Evolutionary conservation across 2,329 filamentous ascomycete species (phyloP).

Genomic region (Fusarium lyarnte): DNA sequence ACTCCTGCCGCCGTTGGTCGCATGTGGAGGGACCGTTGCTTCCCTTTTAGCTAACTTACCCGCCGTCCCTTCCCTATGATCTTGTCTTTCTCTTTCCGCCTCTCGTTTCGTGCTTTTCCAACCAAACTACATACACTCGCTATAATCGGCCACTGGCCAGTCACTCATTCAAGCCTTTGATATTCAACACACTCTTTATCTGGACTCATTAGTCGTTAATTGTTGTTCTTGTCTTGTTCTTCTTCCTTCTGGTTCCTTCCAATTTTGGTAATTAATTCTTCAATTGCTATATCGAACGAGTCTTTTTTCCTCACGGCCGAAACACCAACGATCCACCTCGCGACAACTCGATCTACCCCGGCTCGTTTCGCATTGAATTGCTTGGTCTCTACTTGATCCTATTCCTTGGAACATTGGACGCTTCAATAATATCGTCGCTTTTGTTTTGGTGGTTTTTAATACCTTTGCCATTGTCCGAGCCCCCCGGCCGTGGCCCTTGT

Average conservation of each 20-base stretch:
- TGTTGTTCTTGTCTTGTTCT: conserved; percentile 12
- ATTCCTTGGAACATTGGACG: conserved; percentile 11
- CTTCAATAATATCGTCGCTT: conserved; percentile 24
- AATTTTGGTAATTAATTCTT: conserved; percentile 23
- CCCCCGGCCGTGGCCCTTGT: conserved; percentile 10
- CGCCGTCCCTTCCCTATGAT: conserved; percentile 39
- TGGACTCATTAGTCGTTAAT: conserved; percentile 21
- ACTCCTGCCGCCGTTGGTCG: conserved; percentile 36
- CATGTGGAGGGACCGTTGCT: conserved; percentile 37
- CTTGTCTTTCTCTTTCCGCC: conserved; percentile 35
- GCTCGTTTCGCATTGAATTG: conserved; percentile 24
- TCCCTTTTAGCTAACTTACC: conserved; percentile 39
- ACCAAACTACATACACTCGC: conserved; percentile 40
- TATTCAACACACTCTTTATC: conserved; percentile 38
- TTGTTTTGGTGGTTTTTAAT: conserved; percentile 24
- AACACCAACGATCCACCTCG: conserved; percentile 32
- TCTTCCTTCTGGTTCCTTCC: conserved; percentile 26
- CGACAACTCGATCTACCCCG: conserved; percentile 25
- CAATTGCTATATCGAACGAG: conserved; percentile 17
- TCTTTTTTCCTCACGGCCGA: conserved; percentile 15
- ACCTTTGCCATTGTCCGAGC: conserved; percentile 18
- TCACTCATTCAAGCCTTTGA: conserved; percentile 39
- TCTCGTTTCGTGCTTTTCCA: conserved; percentile 34
- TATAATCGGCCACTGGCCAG: conserved; percentile 44
- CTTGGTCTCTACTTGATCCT: conserved; percentile 1